Conservation (phyloP, 805 yeast species). For the Pichia deserticola region DNA sequence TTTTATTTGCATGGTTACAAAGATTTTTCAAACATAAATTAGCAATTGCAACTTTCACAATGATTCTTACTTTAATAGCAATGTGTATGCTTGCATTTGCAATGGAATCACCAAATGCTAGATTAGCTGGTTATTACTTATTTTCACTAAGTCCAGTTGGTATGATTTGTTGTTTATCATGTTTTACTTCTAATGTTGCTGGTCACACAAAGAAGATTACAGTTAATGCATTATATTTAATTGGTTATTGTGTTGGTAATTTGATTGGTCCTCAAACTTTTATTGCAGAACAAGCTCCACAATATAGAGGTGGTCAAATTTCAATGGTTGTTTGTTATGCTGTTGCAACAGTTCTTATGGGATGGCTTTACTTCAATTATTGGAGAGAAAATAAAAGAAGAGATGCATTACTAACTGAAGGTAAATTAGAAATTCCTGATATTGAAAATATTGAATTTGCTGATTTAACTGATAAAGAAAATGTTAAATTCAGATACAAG, state of each 20-base stretch:
- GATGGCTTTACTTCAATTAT: conserved; percentile 13
- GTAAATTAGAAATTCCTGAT: conserved; percentile 4
- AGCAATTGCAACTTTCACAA: conserved; percentile 15
- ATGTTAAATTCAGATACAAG: conserved; percentile 14
- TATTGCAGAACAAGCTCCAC: conserved; percentile 46
- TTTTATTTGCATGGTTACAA: conserved; percentile 23
- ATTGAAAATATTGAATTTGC: conserved; percentile 15
- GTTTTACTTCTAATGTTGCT: conserved; percentile 46
- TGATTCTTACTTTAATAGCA: conserved; percentile 7
- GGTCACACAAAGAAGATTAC: conserved; percentile 71
- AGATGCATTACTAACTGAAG: conserved; percentile 9
- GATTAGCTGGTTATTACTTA: conserved; percentile 26
- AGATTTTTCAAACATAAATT: conserved; percentile 21
- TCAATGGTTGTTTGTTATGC: conserved; percentile 31
- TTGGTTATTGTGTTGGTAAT: conserved; percentile 63
- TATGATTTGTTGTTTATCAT: conserved; percentile 26
- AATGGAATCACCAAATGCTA: conserved; percentile 11
- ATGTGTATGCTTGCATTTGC: conserved; percentile 19
- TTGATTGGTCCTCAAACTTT: conserved; percentile 72
- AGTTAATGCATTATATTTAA: conserved; percentile 49
- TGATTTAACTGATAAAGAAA: conserved; percentile 18
- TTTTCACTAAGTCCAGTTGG: conserved; percentile 20
- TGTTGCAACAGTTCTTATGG: conserved; percentile 15
- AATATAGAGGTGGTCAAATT: conserved; percentile 46
- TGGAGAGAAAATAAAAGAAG: conserved; percentile 14